A percentile compares a stretch with the other conserved stretches of the same genome.
These are phyloP conservation scores for Polyporus arcularius DNA, from an alignment of 768 basidiomycete genomes.

Conservation along the genomic window DNA sequence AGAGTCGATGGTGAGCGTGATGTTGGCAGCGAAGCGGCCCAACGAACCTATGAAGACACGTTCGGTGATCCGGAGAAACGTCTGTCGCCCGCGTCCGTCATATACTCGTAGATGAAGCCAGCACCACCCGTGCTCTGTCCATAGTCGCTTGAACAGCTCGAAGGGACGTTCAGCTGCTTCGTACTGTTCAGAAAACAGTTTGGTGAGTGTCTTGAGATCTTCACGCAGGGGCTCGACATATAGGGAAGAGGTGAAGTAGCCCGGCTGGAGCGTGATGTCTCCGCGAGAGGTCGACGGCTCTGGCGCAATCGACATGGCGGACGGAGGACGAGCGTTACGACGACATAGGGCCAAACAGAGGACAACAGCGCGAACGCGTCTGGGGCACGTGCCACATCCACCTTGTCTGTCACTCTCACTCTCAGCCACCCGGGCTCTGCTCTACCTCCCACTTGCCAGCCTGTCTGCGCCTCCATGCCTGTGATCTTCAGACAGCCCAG, in stretches of 20 bases:
- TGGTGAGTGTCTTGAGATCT: slow-evolving; percentile 59
- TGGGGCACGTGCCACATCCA: slow-evolving; percentile 14
- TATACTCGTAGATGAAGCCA: slow-evolving; percentile 77
- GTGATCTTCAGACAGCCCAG: slow-evolving; percentile 55
- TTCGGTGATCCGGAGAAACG: slow-evolving; percentile 58
- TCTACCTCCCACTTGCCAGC: background rate
- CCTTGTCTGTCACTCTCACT: background rate
- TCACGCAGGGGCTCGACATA: slow-evolving; percentile 66
- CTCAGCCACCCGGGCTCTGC: slow-evolving; percentile 1
- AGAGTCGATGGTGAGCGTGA: background rate
- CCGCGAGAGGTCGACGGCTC: slow-evolving; percentile 62
- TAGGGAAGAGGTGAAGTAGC: slow-evolving; percentile 77
- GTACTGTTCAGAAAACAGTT: slow-evolving; percentile 55
- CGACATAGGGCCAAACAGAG: slow-evolving; percentile 15
- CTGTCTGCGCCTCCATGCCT: slow-evolving; percentile 22
- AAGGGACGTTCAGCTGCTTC: slow-evolving; percentile 50
- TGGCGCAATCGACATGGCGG: slow-evolving; percentile 45
- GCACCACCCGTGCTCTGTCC: slow-evolving; percentile 69
- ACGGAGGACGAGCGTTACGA: background rate
- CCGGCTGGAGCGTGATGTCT: slow-evolving; percentile 65
- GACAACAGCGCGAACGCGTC: slow-evolving; percentile 26
- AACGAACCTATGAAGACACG: slow-evolving; percentile 68
- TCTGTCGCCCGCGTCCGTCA: slow-evolving; percentile 64
- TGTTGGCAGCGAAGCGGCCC: background rate
- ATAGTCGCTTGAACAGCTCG: slow-evolving; percentile 67